Base-by-base conservation (phyloP, 805 yeast genomes). In the Myxozyma udenii region DNA sequence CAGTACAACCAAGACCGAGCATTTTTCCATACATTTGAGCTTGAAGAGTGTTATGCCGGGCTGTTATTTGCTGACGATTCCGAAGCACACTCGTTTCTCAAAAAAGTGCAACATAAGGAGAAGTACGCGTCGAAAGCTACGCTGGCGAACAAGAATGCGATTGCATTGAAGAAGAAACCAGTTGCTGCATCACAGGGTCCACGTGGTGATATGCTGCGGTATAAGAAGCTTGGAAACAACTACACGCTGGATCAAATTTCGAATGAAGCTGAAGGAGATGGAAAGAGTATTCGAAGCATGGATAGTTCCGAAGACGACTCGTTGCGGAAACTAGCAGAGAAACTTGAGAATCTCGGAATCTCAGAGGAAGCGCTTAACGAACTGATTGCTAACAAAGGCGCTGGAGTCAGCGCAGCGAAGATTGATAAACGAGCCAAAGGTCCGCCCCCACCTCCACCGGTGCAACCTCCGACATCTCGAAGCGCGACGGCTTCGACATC, bases 1-100 rank as follows among this genome's bases (percentile, higher is more conserved):
- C 83, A 84, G 61, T 93, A 93, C 69, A 80, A 86, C 64, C 98
- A 93, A 68, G 98, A 93, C 68, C 78, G 98, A 28, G 82, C 95
- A 36, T 93, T 87, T 69, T 93, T 93, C 76, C 98, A 93, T 67
- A 77, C 95, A 4, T 93, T 93, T 71, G 98, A 93, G 71, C 74
- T 88, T 41, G 98, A 93, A 62, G 95, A 87, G 21, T 90, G 96
- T 66, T 76, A 75, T 46, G 89, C 82, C 9, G 98, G 98, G 0
- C 73, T 93, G 21, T 70, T 93, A 46, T 93, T 93, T 67, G 96
- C 89, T 61, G 96, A 91, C 70, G 80, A 85, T 50, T 75, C 73
- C 46, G 98, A 93, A 61, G 98, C 98, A 0, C 72, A 86, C 2
- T 91, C 85, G 63, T 89, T 93, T 72, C 76, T 72, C 67, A 91